These are phyloP conservation scores for Aspergillus amoenus DNA, from an alignment of 2,329 filamentous ascomycete genomes.

Conservation along the genomic window DNA sequence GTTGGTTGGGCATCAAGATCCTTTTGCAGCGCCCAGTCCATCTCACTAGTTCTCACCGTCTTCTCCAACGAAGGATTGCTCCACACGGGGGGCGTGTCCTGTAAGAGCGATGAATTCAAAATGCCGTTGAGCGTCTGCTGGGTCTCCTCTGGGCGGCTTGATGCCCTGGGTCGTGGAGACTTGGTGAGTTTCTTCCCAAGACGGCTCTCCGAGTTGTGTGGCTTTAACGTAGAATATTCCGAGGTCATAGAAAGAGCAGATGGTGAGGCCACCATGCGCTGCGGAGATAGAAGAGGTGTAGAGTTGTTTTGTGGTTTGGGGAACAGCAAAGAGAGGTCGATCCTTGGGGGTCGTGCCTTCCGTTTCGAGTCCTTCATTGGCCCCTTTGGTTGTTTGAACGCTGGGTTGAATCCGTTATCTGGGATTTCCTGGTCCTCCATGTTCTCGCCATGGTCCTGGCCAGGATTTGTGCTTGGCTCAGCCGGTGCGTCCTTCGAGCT, in stretches of 20 bases:
- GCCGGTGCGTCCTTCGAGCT: slow-evolving; percentile 43
- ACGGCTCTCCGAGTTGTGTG: slow-evolving; percentile 19
- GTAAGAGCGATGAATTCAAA: slow-evolving; percentile 17
- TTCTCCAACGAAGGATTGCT: slow-evolving; percentile 27
- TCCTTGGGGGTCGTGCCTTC: slow-evolving; percentile 39
- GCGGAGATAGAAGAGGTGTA: slow-evolving; percentile 41
- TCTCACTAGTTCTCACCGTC: slow-evolving; percentile 33
- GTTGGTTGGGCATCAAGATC: slow-evolving; percentile 24
- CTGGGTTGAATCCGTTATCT: slow-evolving; percentile 22
- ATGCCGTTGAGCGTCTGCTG: slow-evolving; percentile 17
- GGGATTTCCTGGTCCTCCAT: slow-evolving; percentile 15
- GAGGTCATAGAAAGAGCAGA: slow-evolving; percentile 38
- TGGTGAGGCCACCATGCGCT: slow-evolving; percentile 41
- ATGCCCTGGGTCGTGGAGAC: slow-evolving; percentile 13
- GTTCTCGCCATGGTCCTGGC: slow-evolving; percentile 1
- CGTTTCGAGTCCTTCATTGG: slow-evolving; percentile 36
- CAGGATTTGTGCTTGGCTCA: slow-evolving; percentile 29
- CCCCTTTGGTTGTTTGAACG: slow-evolving; percentile 23
- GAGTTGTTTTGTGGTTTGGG: slow-evolving; percentile 37
- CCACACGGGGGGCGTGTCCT: slow-evolving; percentile 23
- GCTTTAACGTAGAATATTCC: slow-evolving; percentile 28
- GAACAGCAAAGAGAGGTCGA: slow-evolving; percentile 45
- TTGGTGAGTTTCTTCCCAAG: slow-evolving; percentile 31
- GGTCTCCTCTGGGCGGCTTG: slow-evolving; percentile 12
- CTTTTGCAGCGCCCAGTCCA: slow-evolving; percentile 33